Percentiles rank a stretch among this genome's conserved stretches.
Conservation (phyloP, 208 protist species). For the Naegleria gruberi region DNA sequence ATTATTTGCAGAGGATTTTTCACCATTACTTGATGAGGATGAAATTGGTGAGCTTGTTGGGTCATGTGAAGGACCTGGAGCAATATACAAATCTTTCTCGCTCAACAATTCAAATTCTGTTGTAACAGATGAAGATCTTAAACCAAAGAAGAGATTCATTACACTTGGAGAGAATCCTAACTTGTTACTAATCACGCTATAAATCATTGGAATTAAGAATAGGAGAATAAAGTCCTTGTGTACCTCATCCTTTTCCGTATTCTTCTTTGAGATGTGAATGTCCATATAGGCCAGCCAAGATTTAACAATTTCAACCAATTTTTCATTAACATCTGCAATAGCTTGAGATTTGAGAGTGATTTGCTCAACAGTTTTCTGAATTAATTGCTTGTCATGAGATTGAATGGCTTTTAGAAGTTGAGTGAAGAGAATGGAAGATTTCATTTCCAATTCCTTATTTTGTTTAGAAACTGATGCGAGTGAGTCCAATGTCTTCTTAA, state of each 20-base stretch:
- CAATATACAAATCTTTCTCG: not conserved
- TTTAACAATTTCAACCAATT: not conserved
- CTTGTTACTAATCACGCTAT: not conserved
- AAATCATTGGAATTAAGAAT: not conserved
- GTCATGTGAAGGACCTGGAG: not conserved
- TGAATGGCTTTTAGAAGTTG: not conserved
- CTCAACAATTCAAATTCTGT: not conserved
- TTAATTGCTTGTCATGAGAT: not conserved
- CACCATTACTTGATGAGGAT: no score
- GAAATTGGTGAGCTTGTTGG: no score
- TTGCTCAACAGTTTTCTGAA: not conserved
- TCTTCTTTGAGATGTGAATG: not conserved
- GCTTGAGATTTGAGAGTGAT: not conserved
- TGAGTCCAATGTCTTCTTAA: not conserved
- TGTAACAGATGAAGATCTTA: not conserved
- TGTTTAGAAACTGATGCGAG: not conserved
- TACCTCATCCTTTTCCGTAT: not conserved
- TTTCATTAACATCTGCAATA: not conserved
- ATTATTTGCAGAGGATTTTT: no score
- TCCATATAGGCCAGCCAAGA: not conserved
- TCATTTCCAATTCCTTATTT: not conserved
- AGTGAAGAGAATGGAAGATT: not conserved
- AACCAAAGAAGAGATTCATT: not conserved
- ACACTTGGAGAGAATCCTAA: not conserved
- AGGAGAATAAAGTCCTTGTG: not conserved